Base-by-base conservation (phyloP, 2,329 filamentous ascomycete genomes). In the Leptographium flavum region DNA sequence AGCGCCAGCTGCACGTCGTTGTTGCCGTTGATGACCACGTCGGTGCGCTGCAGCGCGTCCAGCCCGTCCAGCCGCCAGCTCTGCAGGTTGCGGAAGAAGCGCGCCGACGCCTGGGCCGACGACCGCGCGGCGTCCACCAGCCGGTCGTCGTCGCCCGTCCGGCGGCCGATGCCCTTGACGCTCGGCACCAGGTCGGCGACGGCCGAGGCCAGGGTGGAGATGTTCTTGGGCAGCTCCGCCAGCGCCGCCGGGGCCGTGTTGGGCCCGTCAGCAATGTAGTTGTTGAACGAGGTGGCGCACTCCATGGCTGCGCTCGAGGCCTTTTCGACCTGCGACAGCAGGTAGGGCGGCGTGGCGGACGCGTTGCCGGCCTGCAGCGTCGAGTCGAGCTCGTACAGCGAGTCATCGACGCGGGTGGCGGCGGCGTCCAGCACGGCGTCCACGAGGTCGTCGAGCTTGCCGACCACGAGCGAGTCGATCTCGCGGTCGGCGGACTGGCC, bases 361-460 rank as follows among this genome's bases (percentile, higher is more conserved):
- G 96, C 92, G 67, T 98, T 98, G 62, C 92, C 92, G 35, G 90
- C 92, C 61, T 96, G 90, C 87, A 96, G 96, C 19, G 84, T 84
- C 19, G 92, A 96, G 63, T 98, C 92, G 37, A 98, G 72, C 63
- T 98, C 92, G 65, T 98, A 98, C 31, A 98, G 70, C 37, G 92
- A 87, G 63, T 98, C 92, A 56, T 98, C 92, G 14, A 98, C 88
- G 38, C 92, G 82, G 56, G 92, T 81, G 21, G 96, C 87, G 53
- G 88, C 92, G 41, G 86, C 82, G 60, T 96, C 88, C 33, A 98
- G 70, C 4, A 98, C 92, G 0, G 90, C 94, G 62, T 98, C 92
- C 54, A 98, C 94, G 44, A 98, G 90, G 55, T 94, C 87, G 66
- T 94, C 92, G 62, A 98, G 90, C 71, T 94, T 95, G 59, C 83